Base-by-base conservation (phyloP, 1,284 basidiomycete genomes). In the Phellopilus nigrolimitatus region DNA sequence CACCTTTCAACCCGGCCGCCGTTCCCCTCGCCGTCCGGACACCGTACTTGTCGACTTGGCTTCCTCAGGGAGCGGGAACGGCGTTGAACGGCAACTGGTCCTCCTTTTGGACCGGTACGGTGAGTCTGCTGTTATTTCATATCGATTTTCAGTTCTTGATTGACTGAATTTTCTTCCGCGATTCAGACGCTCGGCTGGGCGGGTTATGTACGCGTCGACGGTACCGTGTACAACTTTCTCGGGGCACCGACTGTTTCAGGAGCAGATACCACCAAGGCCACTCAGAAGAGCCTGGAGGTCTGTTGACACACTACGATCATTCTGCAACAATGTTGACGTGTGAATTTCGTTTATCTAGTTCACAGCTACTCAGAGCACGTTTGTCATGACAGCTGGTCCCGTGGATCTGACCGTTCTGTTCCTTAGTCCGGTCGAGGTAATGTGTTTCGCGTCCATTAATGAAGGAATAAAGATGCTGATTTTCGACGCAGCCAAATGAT, bases 1-100 rank as follows among this genome's bases (percentile, higher is more conserved):
- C 73, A 2, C 80, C 80, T 4, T 81, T 82, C 64, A 80, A 74
- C 57, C 80, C 80, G 17, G 68, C 75, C 3, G 68, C 79, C 1
- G 69, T 80, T 45, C 80, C 80, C 12, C 71, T 84, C 19, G 81
- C 81, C 10, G 80, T 84, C 7, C 71, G 79, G 34, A 71, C 76
- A 2, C 82, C 83, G 2, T 86, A 84, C 59, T 63, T 88, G 30
- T 83, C 79, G 33, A 71, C 76, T 4, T 86, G 82, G 82, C 70
- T 84, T 17, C 66, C 74, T 2, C 80, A 84, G 59, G 70, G 73
- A 1, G 51, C 59, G 17, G 71, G 81, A 7, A 72, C 69, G 6
- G 76, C 80, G 21, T 65, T 86, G 31, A 59, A 61, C 38, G 60
- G 51, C 24, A 56, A 36, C 22, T 64, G 64, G 60, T 60, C 64